A percentile compares a stretch with the other conserved stretches of the same genome.
phyloP scores from a whole-genome alignment of 371 early-diverging fungal genomes.

The Mucor circinelloides region DNA sequence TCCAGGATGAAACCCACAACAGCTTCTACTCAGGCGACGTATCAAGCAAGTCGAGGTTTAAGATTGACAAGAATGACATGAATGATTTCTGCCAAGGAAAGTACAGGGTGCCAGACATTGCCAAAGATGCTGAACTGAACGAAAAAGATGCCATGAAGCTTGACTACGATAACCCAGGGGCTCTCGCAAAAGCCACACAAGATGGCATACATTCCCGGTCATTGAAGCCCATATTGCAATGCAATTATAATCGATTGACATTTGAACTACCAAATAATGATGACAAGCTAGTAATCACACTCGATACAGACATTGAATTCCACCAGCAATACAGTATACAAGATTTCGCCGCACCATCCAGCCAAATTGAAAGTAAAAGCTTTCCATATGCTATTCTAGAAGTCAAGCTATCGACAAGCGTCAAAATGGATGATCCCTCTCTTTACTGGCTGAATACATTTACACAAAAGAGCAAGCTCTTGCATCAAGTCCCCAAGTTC shows the following conservation, averaged over 20 bases:
- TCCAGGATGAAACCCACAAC: conserved; percentile 6
- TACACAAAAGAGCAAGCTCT: neutral
- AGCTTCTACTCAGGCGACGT: conserved; percentile 5
- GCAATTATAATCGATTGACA: neutral
- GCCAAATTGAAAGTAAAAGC: neutral
- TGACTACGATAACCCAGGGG: neutral
- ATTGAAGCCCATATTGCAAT: neutral
- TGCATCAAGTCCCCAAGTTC: conserved; percentile 4
- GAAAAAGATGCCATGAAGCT: conserved; percentile 2
- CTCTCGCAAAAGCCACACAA: neutral
- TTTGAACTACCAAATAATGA: neutral
- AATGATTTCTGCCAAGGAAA: neutral
- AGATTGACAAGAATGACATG: neutral
- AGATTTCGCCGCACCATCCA: neutral
- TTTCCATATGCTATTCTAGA: conserved; percentile 4
- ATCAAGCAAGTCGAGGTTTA: neutral
- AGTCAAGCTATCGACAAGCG: conserved; percentile 1
- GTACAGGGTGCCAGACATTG: neutral
- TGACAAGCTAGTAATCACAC: neutral
- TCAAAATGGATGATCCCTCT: conserved; percentile 4
- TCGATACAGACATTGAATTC: conserved; percentile 6
- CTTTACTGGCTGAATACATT: neutral
- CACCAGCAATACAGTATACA: neutral
- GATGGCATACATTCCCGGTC: neutral
- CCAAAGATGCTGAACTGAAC: neutral